Evolutionary conservation across 495 filamentous ascomycete genomes (phyloP), one percentile per base, ranked within the genome.

Genomic region (Pyrenopolyporus hunteri): DNA sequence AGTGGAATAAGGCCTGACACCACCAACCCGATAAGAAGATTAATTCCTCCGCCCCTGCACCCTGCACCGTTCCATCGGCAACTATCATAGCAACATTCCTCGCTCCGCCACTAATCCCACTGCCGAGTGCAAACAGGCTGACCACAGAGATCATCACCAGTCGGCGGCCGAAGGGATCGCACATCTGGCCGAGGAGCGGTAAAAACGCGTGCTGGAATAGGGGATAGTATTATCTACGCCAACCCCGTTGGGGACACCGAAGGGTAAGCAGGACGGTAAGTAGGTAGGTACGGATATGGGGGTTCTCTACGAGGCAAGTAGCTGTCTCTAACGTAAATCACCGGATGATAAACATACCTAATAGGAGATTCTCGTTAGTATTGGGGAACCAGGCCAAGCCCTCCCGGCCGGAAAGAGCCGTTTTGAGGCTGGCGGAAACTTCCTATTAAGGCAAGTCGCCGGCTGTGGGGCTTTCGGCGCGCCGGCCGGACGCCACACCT

Each of bases 21-120:
- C 10, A 66, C 42, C 14, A 93, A 89, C 64, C 93, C 91, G 22
- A 87, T 84, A 54, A 94, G 70, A 10, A 88, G 83, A 5, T 92
- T 80, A 36, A 91, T 78, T 0, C 90, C 90, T 52, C 90, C 90
- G 35, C 87, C 86, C 89, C 90, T 16, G 87, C 71, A 47, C 90
- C 90, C 67, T 94, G 90, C 28, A 94, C 76, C 0, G 86, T 83
- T 67, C 90, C 75, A 8, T 87, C 90, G 2, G 82, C 81, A 22
- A 93, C 79, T 45, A 93, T 78, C 81, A 89, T 90, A 0, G 57
- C 57, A 5, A 68, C 67, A 37, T 31, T 66, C 1, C 52, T 63
- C 1, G 77, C 72, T 3, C 64, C 61, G 1, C 75, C 77, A 25
- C 64, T 62, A 2, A 83, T 68, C 6, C 74, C 73, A 13, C 76